Base-by-base conservation (phyloP, 2,329 filamentous ascomycete genomes). In the Aspergillus fischeri region DNA sequence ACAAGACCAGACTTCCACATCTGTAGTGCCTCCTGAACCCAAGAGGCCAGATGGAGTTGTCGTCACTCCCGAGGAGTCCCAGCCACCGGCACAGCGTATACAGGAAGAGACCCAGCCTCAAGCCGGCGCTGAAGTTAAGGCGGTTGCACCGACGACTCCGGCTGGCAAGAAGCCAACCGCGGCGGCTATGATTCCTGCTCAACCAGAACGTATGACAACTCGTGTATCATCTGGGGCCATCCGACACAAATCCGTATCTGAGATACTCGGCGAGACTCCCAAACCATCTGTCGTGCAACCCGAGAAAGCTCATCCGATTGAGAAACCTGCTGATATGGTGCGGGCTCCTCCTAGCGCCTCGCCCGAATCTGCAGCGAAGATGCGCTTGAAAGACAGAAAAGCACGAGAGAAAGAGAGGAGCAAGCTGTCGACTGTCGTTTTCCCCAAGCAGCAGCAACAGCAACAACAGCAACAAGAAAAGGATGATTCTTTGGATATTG, bases 401-500 rank as follows among this genome's bases (percentile, higher is more conserved):
- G 79, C 83, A 32, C 83, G 80, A 61, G 81, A 83, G 52, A 88
- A 86, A 60, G 77, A 80, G 57, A 70, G 77, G 67, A 85, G 81
- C 61, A 88, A 88, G 64, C 79, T 88, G 14, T 91, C 88, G 1
- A 90, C 86, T 0, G 90, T 94, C 3, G 81, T 93, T 0, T 94
- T 95, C 69, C 87, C 89, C 2, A 91, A 90, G 67, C 84, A 86
- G 55, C 77, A 80, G 62, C 63, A 79, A 52, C 77, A 79, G 62
- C 64, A 77, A 53, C 77, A 80, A 62, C 64, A 77, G 53, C 77
- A 80, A 62, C 65, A 80, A 14, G 82, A 85, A 38, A 81, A 81
- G 49, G 62, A 65, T 32, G 73, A 75, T 32, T 66, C 67, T 21
- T 65, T 71, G 63, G 70, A 76, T 41, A 56, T 78, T 44, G 62